Evolutionary conservation across 106 monocot species (phyloP).

Genomic region (Alisma plantagoaquatica): DNA sequence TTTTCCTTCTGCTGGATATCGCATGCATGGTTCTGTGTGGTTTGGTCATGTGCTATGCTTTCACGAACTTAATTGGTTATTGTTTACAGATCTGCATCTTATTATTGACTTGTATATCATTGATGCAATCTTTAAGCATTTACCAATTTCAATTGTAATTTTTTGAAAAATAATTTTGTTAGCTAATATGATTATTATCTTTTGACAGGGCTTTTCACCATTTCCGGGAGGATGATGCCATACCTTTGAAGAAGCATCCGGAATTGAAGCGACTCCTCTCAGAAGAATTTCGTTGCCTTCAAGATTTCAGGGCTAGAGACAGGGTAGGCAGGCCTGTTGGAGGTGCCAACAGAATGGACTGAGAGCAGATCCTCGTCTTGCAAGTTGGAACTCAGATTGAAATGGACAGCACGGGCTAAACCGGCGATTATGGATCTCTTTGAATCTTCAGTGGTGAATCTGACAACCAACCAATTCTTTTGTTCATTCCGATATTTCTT

Average conservation of each 20-base stretch:
- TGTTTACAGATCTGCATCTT: neutral
- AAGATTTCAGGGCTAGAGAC: conserved; percentile 58
- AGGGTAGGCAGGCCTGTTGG: conserved; percentile 20
- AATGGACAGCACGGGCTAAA: neutral
- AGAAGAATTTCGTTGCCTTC: conserved; percentile 61
- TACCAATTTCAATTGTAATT: neutral
- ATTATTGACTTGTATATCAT: neutral
- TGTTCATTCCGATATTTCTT: neutral
- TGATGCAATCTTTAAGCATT: neutral
- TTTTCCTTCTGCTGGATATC: no score
- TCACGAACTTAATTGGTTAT: no score
- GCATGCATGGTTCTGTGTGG: no score
- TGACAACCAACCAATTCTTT: neutral
- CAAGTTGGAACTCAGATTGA: neutral
- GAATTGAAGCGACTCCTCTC: conserved; percentile 66
- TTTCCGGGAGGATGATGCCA: conserved; percentile 24
- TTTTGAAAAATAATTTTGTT: conserved; percentile 2
- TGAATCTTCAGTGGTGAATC: neutral
- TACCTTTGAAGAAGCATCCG: conserved; percentile 47
- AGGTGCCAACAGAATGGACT: neutral
- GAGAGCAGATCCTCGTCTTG: neutral
- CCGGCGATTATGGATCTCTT: neutral
- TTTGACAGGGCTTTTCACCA: conserved; percentile 79
- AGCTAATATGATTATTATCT: neutral
- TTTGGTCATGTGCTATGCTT: no score